phyloP scores from a whole-genome alignment of 495 filamentous ascomycete species.

The Xylaria sp. region DNA sequence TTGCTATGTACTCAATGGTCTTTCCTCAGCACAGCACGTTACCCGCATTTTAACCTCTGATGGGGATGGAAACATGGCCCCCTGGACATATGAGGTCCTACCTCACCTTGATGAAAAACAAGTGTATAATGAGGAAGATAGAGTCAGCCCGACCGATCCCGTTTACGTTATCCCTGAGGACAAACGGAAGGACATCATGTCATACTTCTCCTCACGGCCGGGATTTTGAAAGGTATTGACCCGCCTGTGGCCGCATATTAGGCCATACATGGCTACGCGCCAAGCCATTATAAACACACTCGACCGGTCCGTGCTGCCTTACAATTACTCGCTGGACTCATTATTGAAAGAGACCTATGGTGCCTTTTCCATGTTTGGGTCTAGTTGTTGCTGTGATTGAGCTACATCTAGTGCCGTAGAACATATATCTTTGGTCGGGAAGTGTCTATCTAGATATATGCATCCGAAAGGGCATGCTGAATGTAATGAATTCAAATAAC shows the following conservation, averaged over 20 bases:
- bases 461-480: background rate
- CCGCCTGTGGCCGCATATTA: constrained; percentile 46
- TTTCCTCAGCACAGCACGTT: constrained; percentile 80
- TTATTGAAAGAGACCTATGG: constrained; percentile 7
- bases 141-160: constrained; percentile 72
- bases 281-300: constrained; percentile 35
- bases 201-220: constrained; percentile 65
- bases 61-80: constrained; percentile 51
- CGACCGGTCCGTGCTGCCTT: constrained; percentile 16
- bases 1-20: constrained; percentile 85
- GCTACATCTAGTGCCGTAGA: constrained; percentile 20
- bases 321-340: constrained; percentile 10
- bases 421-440: background rate
- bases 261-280: constrained; percentile 42
- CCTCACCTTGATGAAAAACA: constrained; percentile 56
- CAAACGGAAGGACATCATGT: constrained; percentile 66
- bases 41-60: constrained; percentile 66
- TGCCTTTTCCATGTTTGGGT: background rate
- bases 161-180: constrained; percentile 83
- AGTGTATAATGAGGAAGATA: constrained; percentile 59
- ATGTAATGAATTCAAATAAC: constrained; percentile 15
- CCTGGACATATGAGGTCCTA: constrained; percentile 71
- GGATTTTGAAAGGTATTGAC: constrained; percentile 51
- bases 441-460: background rate
- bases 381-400: background rate